phyloP scores from a whole-genome alignment of 768 basidiomycete genomes.

The Hirschioporus abietinus region DNA sequence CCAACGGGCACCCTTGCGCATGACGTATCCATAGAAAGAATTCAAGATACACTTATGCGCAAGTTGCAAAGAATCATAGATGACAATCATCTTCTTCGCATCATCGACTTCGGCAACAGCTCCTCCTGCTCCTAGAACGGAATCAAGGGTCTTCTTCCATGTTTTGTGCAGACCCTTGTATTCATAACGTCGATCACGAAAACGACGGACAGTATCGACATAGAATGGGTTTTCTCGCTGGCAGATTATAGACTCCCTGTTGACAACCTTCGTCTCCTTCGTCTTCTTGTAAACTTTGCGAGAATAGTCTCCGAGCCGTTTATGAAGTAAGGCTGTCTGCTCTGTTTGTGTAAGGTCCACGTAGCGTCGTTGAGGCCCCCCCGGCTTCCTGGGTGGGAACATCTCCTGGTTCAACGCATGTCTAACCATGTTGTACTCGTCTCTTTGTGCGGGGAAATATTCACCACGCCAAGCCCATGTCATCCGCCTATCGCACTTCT shows the following conservation, averaged over 20 bases:
- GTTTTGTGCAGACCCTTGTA: slow-evolving; percentile 98
- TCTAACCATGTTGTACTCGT: slow-evolving; percentile 98
- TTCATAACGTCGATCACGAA: slow-evolving; percentile 96
- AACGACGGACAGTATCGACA: slow-evolving; percentile 94
- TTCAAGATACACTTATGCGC: slow-evolving; percentile 99
- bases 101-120: slow-evolving; percentile 87
- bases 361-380: slow-evolving; percentile 73
- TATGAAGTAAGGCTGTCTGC: slow-evolving; percentile 89
- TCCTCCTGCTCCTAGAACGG: slow-evolving; percentile 56
- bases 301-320: slow-evolving; percentile 97
- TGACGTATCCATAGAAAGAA: slow-evolving; percentile 99
- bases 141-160: slow-evolving; percentile 98
- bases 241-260: slow-evolving; percentile 91
- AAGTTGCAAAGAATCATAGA: slow-evolving; percentile 97
- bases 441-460: slow-evolving; percentile 94
- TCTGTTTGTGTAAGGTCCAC: slow-evolving; percentile 77
- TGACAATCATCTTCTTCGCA: slow-evolving; percentile 97
- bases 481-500: slow-evolving; percentile 87
- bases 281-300: slow-evolving; percentile 98
- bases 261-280: slow-evolving; percentile 94
- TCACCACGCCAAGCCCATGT: slow-evolving; percentile 99
- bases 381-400: slow-evolving; percentile 78
- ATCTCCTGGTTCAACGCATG: slow-evolving; percentile 92
- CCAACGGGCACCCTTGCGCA: slow-evolving; percentile 99
- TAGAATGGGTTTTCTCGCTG: slow-evolving; percentile 99